A percentile compares a stretch with the other conserved stretches of the same genome.
Conservation (phyloP, 768 basidiomycete genomes). For the Psilocybe cubensis region DNA sequence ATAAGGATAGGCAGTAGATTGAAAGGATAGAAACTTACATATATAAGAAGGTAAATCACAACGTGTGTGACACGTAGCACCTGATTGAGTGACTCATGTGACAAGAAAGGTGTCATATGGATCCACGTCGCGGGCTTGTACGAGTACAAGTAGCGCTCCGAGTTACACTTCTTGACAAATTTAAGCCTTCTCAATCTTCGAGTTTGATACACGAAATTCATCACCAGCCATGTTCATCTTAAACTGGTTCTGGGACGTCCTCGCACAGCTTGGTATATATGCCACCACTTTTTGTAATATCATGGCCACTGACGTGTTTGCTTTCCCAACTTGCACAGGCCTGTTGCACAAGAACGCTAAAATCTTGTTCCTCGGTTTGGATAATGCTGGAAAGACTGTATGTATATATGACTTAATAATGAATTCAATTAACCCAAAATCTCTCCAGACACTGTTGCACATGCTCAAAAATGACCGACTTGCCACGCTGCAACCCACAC, state of each 20-base stretch:
- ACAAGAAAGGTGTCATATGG: constrained; percentile 4
- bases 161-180: background rate
- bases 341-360: constrained; percentile 98
- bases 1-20: too few relatives aligned
- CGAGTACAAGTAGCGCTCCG: background rate
- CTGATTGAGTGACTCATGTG: constrained; percentile 5
- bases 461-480: constrained; percentile 99
- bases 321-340: constrained; percentile 50
- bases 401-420: constrained; percentile 23
- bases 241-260: constrained; percentile 97
- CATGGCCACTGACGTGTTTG: constrained; percentile 13
- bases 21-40: too few relatives aligned
- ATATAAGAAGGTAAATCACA: too few relatives aligned
- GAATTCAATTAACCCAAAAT: constrained; percentile 6
- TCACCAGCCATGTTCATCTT: constrained; percentile 70
- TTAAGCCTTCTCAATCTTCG: constrained; percentile 10
- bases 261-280: constrained; percentile 87
- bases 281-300: background rate
- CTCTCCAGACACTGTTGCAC: constrained; percentile 86
- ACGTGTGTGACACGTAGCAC: constrained; percentile 5
- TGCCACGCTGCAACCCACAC: constrained; percentile 96
- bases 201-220: constrained; percentile 18
- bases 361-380: constrained; percentile 97
- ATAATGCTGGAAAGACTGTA: constrained; percentile 99
- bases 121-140: constrained; percentile 1